Evolutionary conservation across 345 rosid genomes (phyloP), one percentile per base, ranked within the genome.

Genomic region (Linum usitatissimum): DNA sequence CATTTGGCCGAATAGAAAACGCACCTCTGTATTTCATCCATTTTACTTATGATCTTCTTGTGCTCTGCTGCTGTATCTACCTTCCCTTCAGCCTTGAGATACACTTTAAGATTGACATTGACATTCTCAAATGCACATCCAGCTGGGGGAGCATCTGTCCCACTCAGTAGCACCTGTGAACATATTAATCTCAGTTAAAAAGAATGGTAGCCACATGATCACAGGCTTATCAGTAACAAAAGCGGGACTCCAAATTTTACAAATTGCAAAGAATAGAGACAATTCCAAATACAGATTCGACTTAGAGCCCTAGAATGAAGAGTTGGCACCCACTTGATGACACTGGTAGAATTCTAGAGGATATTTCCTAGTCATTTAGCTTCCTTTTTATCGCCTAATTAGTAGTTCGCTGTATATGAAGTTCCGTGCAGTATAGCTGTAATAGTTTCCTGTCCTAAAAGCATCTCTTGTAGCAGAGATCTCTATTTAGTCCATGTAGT

Each of bases 111-210:
- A 77, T 83, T 82, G 75, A 86, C 97, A 28, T 90, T 84, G 15
- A 93, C 95, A 5, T 81, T 86, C 82, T 86, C 90, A 40, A 93
- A 83, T 0, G 85, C 82, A 76, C 94, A 87, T 64, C 81, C 85
- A 53, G 73, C 70, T 17, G 96, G 97, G 62, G 91, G 90, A 57
- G 38, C 80, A 75, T 93, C 90, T 70, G 57, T 73, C 66, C 79
- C 88, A 34, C 82, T 79, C 65, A 73, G 60, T 61, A 89, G 64
- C 71, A 93, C 96, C 97, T 87, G 80, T 60, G 38, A n/a, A 57
- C 23, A 60, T 30, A 51, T 57, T 42, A 59, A 8, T 31, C 57
- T 55, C 8, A 39, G 13, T 34, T 5, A 23, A 34, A 4, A 53
- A 17, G 20, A 18, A n/a, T 21, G 18, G 28, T 0, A 15, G 28